Conservation (phyloP, 208 protist species). For the Leishmania tropica region DNA sequence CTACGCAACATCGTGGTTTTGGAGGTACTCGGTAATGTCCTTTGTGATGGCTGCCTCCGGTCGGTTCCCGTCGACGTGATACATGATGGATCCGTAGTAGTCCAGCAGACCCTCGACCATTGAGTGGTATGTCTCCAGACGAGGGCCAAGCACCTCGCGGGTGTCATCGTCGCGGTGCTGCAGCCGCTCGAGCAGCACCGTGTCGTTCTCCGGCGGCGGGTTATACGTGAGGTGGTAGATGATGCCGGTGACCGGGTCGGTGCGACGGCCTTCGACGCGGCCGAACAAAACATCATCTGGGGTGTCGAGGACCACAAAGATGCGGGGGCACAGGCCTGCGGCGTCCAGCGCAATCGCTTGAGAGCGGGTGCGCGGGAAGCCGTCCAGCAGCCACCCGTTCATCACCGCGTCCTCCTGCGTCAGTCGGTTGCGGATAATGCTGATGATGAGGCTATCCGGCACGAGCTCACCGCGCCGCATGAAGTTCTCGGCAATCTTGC, state of each 20-base stretch:
- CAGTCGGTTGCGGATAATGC: constrained; percentile 72
- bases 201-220: constrained; percentile 76
- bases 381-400: constrained; percentile 92
- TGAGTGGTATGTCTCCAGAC: constrained; percentile 79
- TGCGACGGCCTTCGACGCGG: constrained; percentile 86
- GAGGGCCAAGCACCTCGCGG: constrained; percentile 58
- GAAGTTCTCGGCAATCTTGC: constrained; percentile 60
- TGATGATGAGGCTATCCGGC: constrained; percentile 72
- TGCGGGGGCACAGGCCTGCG: constrained; percentile 61
- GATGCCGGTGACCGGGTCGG: constrained; percentile 76
- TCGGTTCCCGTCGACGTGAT: constrained; percentile 58
- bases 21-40: constrained; percentile 49
- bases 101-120: constrained; percentile 56
- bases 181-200: constrained; percentile 75
- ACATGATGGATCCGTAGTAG: constrained; percentile 65
- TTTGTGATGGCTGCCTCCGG: constrained; percentile 37
- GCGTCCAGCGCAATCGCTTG: constrained; percentile 84
- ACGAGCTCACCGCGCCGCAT: constrained; percentile 77
- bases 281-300: constrained; percentile 78
- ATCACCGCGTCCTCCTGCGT: constrained; percentile 62
- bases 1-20: constrained; percentile 28
- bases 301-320: constrained; percentile 74
- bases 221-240: constrained; percentile 92
- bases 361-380: constrained; percentile 84
- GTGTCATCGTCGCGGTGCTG: constrained; percentile 87